Base-by-base conservation (phyloP, 2,329 filamentous ascomycete genomes). In the Sclerotiophoma versabilis region DNA sequence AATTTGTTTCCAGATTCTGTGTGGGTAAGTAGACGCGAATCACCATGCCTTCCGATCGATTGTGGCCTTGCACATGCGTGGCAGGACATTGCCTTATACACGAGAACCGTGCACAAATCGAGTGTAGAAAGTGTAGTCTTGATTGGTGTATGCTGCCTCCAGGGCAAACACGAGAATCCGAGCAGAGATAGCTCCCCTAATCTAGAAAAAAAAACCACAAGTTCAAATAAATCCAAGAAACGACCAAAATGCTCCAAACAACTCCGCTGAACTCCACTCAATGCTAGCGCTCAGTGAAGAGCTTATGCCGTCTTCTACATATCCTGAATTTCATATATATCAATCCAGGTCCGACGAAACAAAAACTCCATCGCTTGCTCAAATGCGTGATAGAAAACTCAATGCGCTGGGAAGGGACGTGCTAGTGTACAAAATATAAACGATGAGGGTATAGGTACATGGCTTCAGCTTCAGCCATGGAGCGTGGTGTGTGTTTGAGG, bases 11-110 rank as follows among this genome's bases (percentile, higher is more conserved):
- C 41, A 65, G 63, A 29, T 65, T 65, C 46, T 65, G 63, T 22
- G 63, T 65, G 11, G 63, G 63, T 36, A 65, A 65, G 37, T 65
- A 56, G 25, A 11, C 30, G 17, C 22, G 22, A 23, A 10, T 15
- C 14, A 17, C 20, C 22, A 5, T 12, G 17, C 39, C 11, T 43
- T 20, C 27, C 27, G 27, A 29, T 27, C 17, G 9, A 27, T 29
- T 4, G 5, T 11, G 14, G 8, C 14, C 8, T 19, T 11, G 12
- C 41, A 43, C 26, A 12, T 6, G 5, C 8, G 22, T 17, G 22
- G 10, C 26, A 43, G n/a, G n/a, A n/a, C n/a, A n/a, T n/a, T n/a
- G n/a, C n/a, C n/a, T n/a, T n/a, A n/a, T n/a, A n/a, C n/a, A n/a
- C n/a, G n/a, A n/a, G n/a, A n/a, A n/a, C n/a, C n/a, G n/a, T n/a